phyloP scores from a whole-genome alignment of 129 eudicot genomes.

The Glebionis coronaria region DNA sequence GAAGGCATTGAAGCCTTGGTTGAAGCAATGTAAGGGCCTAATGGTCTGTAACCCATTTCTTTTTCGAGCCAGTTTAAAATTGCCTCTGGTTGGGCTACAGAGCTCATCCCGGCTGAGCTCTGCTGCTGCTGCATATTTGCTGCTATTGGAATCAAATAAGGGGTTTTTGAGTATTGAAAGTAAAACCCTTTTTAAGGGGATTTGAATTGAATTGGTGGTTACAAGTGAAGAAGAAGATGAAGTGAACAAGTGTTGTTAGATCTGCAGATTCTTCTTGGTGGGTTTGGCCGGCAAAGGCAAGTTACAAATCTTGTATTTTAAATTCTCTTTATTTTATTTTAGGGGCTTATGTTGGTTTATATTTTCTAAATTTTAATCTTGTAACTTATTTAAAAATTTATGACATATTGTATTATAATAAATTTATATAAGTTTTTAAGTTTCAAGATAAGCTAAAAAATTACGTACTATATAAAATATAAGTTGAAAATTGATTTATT shows the following conservation, averaged over 20 bases:
- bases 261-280: conserved; percentile 10
- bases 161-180: neutral
- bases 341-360: too few relatives aligned
- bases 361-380: too few relatives aligned
- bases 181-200: conserved; percentile 7
- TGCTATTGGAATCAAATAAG: neutral
- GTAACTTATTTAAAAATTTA: too few relatives aligned
- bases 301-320: neutral
- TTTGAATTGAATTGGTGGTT: neutral
- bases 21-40: conserved; percentile 73
- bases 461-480: too few relatives aligned
- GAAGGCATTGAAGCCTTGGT: conserved; percentile 60
- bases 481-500: too few relatives aligned
- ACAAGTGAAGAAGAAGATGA: neutral
- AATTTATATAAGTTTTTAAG: too few relatives aligned
- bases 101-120: conserved; percentile 53
- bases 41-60: conserved; percentile 87
- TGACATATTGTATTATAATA: too few relatives aligned
- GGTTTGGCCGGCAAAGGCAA: conserved; percentile 16
- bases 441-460: too few relatives aligned
- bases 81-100: conserved; percentile 70
- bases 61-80: conserved; percentile 84
- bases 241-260: neutral
- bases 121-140: conserved; percentile 39
- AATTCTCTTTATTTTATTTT: too few relatives aligned